phyloP scores from a whole-genome alignment of 768 basidiomycete genomes.

The Pisolithus microcarpus region DNA sequence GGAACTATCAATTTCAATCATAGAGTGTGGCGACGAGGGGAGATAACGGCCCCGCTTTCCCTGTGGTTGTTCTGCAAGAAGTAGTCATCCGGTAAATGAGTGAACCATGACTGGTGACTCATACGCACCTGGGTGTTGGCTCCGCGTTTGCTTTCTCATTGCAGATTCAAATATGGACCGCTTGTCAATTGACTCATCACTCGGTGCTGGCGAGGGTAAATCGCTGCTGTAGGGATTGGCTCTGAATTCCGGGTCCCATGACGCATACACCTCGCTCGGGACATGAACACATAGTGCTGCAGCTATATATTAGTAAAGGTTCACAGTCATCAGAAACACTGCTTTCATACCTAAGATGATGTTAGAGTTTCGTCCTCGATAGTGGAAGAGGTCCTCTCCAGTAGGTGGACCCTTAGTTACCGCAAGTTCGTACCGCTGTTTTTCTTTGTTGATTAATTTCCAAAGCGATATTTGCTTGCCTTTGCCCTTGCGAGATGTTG shows the following conservation, averaged over 20 bases:
- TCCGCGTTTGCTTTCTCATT: neutral
- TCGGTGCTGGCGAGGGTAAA: neutral
- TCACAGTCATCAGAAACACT: too few relatives aligned
- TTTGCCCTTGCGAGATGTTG: neutral
- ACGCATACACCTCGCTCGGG: neutral
- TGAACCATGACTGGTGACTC: too few relatives aligned
- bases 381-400: neutral
- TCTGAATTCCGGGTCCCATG: neutral
- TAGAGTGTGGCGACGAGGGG: too few relatives aligned
- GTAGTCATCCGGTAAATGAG: neutral
- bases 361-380: neutral
- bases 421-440: neutral
- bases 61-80: neutral
- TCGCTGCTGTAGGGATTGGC: too few relatives aligned
- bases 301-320: neutral
- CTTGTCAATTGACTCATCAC: too few relatives aligned
- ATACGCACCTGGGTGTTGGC: neutral
- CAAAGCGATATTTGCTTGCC: neutral
- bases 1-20: too few relatives aligned
- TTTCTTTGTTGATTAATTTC: constrained; percentile 2
- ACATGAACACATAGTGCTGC: neutral
- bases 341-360: constrained; percentile 1
- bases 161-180: neutral
- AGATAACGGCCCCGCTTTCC: neutral
- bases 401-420: neutral